These are phyloP conservation scores for Rutidosis leptorrhynchoides DNA, from an alignment of 129 eudicot genomes.

Conservation along the genomic window DNA sequence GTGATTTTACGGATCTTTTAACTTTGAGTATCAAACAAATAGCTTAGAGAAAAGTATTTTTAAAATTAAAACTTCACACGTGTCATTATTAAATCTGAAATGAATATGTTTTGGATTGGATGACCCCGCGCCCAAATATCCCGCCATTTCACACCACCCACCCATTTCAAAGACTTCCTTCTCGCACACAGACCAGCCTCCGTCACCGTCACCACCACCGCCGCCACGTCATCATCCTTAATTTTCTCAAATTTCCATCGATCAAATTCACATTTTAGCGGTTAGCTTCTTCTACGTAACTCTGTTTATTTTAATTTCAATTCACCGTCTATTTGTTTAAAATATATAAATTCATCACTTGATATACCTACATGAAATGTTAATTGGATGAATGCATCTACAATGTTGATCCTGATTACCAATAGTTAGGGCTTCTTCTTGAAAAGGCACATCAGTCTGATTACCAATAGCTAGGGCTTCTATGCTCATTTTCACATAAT, in stretches of 20 bases:
- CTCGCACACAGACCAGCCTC: not conserved
- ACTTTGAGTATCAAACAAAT: too few relatives aligned
- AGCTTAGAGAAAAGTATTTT: too few relatives aligned
- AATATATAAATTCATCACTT: not conserved
- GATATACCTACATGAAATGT: slow-evolving; percentile 15
- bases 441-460: too few relatives aligned
- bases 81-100: not conserved
- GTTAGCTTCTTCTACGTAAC: slow-evolving; percentile 16
- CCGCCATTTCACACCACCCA: slow-evolving; percentile 8
- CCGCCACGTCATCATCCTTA: not conserved
- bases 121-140: slow-evolving; percentile 11
- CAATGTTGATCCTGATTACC: too few relatives aligned
- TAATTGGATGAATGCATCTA: too few relatives aligned
- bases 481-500: too few relatives aligned
- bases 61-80: not conserved
- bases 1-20: too few relatives aligned
- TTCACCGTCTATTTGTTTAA: not conserved
- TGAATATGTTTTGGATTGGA: not conserved
- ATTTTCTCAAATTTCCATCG: slow-evolving; percentile 6
- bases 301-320: not conserved
- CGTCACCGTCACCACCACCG: slow-evolving; percentile 1
- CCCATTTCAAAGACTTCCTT: slow-evolving; percentile 11
- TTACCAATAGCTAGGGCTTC: too few relatives aligned
- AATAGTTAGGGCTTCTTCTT: too few relatives aligned
- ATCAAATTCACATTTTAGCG: slow-evolving; percentile 1